Evolutionary conservation across 1,284 basidiomycete species (phyloP).

Genomic region (Sanghuangporus weigelae): DNA sequence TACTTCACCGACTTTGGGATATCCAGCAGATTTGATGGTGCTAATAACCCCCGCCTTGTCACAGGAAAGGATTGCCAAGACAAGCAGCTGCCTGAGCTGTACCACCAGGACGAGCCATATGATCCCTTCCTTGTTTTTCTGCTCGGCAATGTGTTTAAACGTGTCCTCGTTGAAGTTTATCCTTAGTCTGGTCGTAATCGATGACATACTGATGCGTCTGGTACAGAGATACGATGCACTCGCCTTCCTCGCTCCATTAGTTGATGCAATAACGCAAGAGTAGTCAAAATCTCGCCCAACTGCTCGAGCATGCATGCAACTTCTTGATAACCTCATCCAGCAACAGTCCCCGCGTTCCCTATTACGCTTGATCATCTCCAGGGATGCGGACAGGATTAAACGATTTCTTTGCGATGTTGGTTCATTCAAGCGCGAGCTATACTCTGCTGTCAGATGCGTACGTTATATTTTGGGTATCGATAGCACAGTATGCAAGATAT

Average conservation of each 20-base stretch:
- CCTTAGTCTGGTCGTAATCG: not conserved
- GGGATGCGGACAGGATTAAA: not conserved
- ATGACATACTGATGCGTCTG: not conserved
- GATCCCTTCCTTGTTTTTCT: constrained; percentile 14
- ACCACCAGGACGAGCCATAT: constrained; percentile 1
- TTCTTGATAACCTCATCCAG: not conserved
- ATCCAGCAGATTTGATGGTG: constrained; percentile 1
- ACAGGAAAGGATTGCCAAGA: not conserved
- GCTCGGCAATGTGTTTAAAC: constrained; percentile 12
- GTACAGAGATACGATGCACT: constrained; percentile 12
- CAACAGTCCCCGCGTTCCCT: not conserved
- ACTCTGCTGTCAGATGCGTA: not conserved
- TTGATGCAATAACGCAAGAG: constrained; percentile 10
- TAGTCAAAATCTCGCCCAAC: constrained; percentile 6
- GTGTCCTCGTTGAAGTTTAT: not conserved
- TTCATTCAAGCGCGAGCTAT: not conserved
- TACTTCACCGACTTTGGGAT: constrained; percentile 18
- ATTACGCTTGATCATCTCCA: not conserved
- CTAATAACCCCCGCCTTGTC: not conserved
- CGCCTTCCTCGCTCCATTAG: constrained; percentile 12
- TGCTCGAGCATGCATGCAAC: not conserved
- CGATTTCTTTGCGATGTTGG: not conserved
- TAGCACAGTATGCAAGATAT: too few species aligned
- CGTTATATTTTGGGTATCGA: too few species aligned
- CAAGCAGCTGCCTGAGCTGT: not conserved